Conservation (phyloP, 306 rosid genomes). For the Lupinus albus region DNA sequence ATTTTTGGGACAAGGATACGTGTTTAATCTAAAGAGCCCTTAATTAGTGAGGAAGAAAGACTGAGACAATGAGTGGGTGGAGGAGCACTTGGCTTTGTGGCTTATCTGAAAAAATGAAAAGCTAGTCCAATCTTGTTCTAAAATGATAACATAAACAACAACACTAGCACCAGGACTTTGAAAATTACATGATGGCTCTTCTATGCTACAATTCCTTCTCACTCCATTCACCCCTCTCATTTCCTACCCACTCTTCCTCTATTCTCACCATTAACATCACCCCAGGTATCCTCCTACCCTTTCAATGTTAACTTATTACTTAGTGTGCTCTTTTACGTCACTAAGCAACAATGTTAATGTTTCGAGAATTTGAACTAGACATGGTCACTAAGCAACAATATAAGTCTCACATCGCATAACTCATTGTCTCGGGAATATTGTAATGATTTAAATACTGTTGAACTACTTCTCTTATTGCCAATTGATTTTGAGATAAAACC, state of each 20-base stretch:
- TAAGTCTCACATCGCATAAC: no score
- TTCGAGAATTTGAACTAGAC: no score
- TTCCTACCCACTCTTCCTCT: constrained; percentile 41
- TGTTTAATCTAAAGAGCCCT: no score
- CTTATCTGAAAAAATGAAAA: background rate
- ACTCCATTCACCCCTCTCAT: constrained; percentile 43
- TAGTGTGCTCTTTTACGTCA: no score
- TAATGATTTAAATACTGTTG: no score
- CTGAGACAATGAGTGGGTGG: background rate
- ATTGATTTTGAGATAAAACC: no score
- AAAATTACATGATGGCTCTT: constrained; percentile 53
- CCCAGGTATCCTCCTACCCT: constrained; percentile 45
- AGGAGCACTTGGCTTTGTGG: background rate
- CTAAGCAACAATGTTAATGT: no score
- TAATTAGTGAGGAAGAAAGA: no score
- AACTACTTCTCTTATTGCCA: no score
- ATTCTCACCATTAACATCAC: constrained; percentile 31
- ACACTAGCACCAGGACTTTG: background rate
- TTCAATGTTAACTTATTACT: background rate
- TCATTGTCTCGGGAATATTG: no score
- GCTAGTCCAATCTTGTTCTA: background rate
- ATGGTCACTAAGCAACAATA: no score
- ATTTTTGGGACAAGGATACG: no score
- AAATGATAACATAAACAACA: background rate
- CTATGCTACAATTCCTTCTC: constrained; percentile 58